Conservation (phyloP, 2,329 filamentous ascomycete genomes). For the Clonostachys sp. region DNA sequence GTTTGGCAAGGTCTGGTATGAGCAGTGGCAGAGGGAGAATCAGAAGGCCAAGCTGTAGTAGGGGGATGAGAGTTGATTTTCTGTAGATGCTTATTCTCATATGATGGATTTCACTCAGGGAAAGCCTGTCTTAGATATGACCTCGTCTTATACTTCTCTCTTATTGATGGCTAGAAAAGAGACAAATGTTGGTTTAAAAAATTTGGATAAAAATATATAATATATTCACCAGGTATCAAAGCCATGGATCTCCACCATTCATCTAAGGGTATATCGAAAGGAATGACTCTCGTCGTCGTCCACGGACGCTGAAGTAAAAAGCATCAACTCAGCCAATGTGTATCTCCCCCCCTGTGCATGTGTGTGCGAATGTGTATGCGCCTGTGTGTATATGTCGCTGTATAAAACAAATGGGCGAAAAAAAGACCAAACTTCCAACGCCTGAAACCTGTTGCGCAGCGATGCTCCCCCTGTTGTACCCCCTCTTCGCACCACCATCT, state of each 20-base stretch:
- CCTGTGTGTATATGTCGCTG: neutral
- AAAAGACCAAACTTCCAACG: too few relatives aligned
- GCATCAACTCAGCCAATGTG: neutral
- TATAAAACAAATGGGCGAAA: constrained; percentile 1
- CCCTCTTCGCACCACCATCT: too few relatives aligned
- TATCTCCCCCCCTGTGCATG: neutral
- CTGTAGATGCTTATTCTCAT: too few relatives aligned
- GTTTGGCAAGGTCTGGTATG: constrained; percentile 39
- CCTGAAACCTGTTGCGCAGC: too few relatives aligned
- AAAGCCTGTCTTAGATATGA: too few relatives aligned
- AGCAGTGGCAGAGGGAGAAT: constrained; percentile 40
- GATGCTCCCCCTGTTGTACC: too few relatives aligned
- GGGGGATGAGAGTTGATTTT: neutral
- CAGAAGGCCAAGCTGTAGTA: constrained; percentile 30
- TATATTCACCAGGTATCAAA: neutral
- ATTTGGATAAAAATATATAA: neutral
- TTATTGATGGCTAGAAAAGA: too few relatives aligned
- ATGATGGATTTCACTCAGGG: too few relatives aligned
- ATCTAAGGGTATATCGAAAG: neutral
- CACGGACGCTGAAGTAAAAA: neutral
- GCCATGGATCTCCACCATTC: neutral
- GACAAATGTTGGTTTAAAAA: too few relatives aligned
- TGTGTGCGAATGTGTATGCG: neutral
- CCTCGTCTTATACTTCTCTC: too few relatives aligned
- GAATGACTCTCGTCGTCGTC: neutral